These are phyloP conservation scores for Scheffersomyces insectosa DNA, from an alignment of 1,139 yeast genomes.

Conservation along the genomic window DNA sequence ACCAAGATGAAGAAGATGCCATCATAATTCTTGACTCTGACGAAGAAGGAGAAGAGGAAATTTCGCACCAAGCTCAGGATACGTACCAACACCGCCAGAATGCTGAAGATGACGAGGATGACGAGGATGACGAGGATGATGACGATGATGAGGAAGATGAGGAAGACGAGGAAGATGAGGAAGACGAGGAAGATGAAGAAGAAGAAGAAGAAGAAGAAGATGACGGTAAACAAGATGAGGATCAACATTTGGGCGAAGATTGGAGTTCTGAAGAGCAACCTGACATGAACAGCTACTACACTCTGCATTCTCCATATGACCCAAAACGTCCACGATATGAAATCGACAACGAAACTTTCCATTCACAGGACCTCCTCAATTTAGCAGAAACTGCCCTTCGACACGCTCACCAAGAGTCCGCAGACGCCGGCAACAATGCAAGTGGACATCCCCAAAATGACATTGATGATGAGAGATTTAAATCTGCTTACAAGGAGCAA, in stretches of 20 bases:
- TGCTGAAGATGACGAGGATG: conserved; percentile 1
- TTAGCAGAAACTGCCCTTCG: conserved; percentile 14
- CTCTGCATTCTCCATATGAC: too few relatives aligned
- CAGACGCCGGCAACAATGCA: background rate
- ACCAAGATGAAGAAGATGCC: conserved; percentile 2
- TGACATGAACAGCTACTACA: background rate
- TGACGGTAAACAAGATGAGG: conserved; percentile 14
- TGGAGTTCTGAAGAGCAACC: conserved; percentile 8
- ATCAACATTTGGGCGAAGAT: conserved; percentile 8
- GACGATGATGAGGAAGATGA: conserved; percentile 19
- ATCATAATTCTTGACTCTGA: conserved; percentile 3
- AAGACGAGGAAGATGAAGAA: conserved; percentile 19
- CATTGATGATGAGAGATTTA: background rate
- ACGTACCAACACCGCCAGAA: background rate
- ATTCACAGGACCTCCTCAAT: conserved; percentile 7
- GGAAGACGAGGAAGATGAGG: conserved; percentile 22
- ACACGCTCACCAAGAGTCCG: conserved; percentile 6
- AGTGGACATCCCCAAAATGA: background rate
- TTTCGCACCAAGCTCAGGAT: background rate
- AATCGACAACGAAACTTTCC: conserved; percentile 4
- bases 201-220: conserved; percentile 20
- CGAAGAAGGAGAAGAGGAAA: background rate
- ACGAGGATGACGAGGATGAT: conserved; percentile 9
- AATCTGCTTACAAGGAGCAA: background rate
- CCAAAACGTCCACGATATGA: too few relatives aligned